These are phyloP conservation scores for Ceratopteris richardii DNA, from an alignment of 75 land plant genomes.

Conservation along the genomic window DNA sequence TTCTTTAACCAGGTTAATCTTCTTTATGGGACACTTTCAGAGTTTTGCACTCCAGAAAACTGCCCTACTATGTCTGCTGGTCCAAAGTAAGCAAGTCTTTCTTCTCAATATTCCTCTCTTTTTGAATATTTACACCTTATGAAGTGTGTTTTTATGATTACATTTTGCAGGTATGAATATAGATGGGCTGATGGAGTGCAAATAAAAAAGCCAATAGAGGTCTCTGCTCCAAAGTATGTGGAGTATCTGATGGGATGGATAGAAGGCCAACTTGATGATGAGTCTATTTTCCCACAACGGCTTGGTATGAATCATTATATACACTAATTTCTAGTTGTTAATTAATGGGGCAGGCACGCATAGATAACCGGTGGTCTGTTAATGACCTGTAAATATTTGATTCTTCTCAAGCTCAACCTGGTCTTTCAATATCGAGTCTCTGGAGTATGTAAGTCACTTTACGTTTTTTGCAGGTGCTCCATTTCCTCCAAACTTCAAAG, in stretches of 20 bases:
- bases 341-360: no score
- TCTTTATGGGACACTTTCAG: constrained; percentile 74
- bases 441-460: no score
- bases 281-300: constrained; percentile 74
- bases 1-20: constrained; percentile 91
- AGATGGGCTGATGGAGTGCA: constrained; percentile 92
- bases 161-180: constrained; percentile 61
- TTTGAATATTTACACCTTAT: no score
- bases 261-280: constrained; percentile 76
- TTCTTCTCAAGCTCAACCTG: constrained; percentile 4
- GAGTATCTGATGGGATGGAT: constrained; percentile 93
- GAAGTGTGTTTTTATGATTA: neutral
- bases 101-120: no score
- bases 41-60: constrained; percentile 66
- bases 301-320: constrained; percentile 38
- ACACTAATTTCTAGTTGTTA: no score
- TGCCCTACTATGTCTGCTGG: constrained; percentile 93
- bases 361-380: no score
- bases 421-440: no score
- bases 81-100: constrained; percentile 45
- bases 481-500: constrained; percentile 70
- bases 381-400: neutral
- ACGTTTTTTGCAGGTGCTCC: constrained; percentile 55
- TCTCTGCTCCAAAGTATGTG: constrained; percentile 88
- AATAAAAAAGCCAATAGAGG: constrained; percentile 80